Evolutionary conservation across 2,329 filamentous ascomycete species (phyloP).

Genomic region (Leptoxyphium fumago): DNA sequence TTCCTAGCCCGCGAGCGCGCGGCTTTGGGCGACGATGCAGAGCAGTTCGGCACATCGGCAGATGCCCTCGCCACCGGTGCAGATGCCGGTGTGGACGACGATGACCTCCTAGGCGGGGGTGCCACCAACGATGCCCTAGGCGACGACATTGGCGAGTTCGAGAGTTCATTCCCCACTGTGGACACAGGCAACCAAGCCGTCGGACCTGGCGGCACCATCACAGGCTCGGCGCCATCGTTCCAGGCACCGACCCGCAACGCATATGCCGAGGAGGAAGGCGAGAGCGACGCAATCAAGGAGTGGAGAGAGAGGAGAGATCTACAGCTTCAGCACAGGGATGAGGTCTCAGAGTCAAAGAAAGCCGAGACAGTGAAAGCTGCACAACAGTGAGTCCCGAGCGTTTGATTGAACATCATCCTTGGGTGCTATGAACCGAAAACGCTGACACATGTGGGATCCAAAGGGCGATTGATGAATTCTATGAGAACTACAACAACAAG

Average conservation of each 20-base stretch:
- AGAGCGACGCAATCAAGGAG: conserved; percentile 73
- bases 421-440: neutral
- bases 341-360: conserved; percentile 71
- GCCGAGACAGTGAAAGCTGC: conserved; percentile 77
- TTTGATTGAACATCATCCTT: neutral
- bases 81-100: conserved; percentile 39
- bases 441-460: neutral
- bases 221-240: conserved; percentile 48
- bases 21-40: conserved; percentile 77
- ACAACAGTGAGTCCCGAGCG: conserved; percentile 42
- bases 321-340: conserved; percentile 66
- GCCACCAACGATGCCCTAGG: conserved; percentile 16
- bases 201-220: conserved; percentile 66
- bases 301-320: conserved; percentile 87
- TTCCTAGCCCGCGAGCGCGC: conserved; percentile 89
- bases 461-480: conserved; percentile 82
- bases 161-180: conserved; percentile 83
- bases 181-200: conserved; percentile 57
- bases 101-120: conserved; percentile 54
- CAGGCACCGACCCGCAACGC: conserved; percentile 31
- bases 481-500: conserved; percentile 98
- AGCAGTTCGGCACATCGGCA: conserved; percentile 68
- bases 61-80: conserved; percentile 53
- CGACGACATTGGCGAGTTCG: conserved; percentile 50
- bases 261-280: conserved; percentile 56